These are phyloP conservation scores for Penicillium coprophilum DNA, from an alignment of 495 filamentous ascomycete genomes.

Conservation along the genomic window DNA sequence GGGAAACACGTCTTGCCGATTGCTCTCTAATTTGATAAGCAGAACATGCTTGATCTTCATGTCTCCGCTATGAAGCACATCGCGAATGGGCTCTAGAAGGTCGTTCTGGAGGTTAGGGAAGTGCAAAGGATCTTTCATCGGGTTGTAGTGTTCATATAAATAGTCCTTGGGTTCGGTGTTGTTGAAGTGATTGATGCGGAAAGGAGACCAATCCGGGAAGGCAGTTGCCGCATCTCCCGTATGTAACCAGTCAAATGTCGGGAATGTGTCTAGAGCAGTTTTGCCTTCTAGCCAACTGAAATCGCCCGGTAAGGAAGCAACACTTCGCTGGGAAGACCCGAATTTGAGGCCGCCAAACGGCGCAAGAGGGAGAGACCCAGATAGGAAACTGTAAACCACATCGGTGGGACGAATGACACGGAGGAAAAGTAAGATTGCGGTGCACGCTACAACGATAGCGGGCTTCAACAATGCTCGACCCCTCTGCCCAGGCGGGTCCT, in stretches of 20 bases:
- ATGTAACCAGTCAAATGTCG: constrained; percentile 19
- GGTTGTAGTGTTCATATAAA: constrained; percentile 28
- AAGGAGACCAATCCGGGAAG: constrained; percentile 22
- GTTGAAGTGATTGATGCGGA: constrained; percentile 3
- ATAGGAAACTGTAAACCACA: constrained; percentile 13
- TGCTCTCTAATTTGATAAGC: constrained; percentile 40
- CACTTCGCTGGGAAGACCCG: constrained; percentile 1
- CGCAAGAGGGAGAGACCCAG: constrained; percentile 16
- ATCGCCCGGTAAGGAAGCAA: constrained; percentile 2
- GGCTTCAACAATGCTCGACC: constrained; percentile 6
- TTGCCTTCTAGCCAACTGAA: constrained; percentile 14
- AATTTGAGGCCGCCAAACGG: constrained; percentile 15
- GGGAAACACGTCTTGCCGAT: constrained; percentile 41
- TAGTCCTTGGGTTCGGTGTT: background rate
- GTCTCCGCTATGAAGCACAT: constrained; percentile 20
- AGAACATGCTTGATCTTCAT: constrained; percentile 40
- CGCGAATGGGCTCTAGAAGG: constrained; percentile 24
- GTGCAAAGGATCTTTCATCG: constrained; percentile 34
- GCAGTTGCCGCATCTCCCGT: background rate
- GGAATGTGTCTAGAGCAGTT: constrained; percentile 17
- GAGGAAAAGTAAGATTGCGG: constrained; percentile 4
- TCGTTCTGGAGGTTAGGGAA: constrained; percentile 37
- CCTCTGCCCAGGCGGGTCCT: background rate
- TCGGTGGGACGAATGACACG: constrained; percentile 17
- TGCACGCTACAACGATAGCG: constrained; percentile 2